phyloP scores from a whole-genome alignment of 106 monocot species.

The Xerophyta viscosa region DNA sequence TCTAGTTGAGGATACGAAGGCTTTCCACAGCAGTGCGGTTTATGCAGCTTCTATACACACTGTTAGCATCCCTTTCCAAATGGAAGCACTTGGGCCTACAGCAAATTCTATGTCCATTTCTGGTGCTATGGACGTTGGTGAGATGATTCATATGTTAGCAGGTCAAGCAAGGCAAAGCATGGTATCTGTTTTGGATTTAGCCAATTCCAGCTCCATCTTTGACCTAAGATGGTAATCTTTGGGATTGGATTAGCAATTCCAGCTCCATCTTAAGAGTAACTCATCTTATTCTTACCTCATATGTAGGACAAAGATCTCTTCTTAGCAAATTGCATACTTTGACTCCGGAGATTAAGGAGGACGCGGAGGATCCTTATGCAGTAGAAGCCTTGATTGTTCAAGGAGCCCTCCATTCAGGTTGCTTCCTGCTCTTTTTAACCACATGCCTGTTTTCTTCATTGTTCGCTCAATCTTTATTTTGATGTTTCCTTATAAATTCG shows the following conservation, averaged over 20 bases:
- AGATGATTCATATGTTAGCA: conserved; percentile 42
- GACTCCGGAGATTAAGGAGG: conserved; percentile 67
- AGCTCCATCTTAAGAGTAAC: too few species aligned
- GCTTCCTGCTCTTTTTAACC: not conserved
- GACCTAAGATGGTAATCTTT: not conserved
- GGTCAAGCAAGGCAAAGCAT: conserved; percentile 72
- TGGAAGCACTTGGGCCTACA: conserved; percentile 42
- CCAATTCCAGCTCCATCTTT: conserved; percentile 77
- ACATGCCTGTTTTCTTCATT: not conserved
- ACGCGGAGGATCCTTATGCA: conserved; percentile 43
- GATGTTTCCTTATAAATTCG: not conserved
- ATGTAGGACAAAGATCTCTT: conserved; percentile 26
- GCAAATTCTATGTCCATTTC: conserved; percentile 22
- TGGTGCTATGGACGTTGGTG: conserved; percentile 54
- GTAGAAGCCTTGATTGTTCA: conserved; percentile 62
- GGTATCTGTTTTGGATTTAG: conserved; percentile 59
- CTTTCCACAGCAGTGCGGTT: conserved; percentile 77
- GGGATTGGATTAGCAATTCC: not conserved
- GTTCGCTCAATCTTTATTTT: not conserved
- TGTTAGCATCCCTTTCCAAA: conserved; percentile 60
- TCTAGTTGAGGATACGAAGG: conserved; percentile 62
- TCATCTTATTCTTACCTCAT: conserved; percentile 6
- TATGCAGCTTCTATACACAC: conserved; percentile 88
- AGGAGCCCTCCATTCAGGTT: conserved; percentile 63
- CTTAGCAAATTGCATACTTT: conserved; percentile 44